phyloP scores from a whole-genome alignment of 768 basidiomycete genomes.

The Panaeolus papilionaceus region DNA sequence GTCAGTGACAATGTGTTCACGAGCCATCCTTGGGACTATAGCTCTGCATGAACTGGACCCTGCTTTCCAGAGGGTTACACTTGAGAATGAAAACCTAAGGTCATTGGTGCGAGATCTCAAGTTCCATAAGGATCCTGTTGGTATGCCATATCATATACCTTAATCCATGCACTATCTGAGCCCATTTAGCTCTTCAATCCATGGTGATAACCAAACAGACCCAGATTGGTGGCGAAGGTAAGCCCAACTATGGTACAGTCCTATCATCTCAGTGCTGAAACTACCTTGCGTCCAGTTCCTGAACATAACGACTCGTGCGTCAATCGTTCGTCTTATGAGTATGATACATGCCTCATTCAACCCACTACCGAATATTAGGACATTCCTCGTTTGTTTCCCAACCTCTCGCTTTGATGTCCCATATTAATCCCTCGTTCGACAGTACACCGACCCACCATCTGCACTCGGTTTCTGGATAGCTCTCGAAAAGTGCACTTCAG shows the following conservation, averaged over 20 bases:
- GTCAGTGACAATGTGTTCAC: background rate
- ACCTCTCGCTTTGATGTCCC: background rate
- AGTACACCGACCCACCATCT: conserved; percentile 92
- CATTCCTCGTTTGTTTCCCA: conserved; percentile 68
- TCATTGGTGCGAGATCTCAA: conserved; percentile 76
- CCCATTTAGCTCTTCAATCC: conserved; percentile 74
- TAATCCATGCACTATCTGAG: background rate
- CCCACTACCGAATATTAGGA: conserved; percentile 46
- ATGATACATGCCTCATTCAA: background rate
- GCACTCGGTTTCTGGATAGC: conserved; percentile 98
- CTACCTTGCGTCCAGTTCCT: conserved; percentile 57
- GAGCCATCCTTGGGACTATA: conserved; percentile 32
- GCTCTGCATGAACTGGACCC: conserved; percentile 89
- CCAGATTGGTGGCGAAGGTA: conserved; percentile 91
- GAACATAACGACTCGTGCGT: conserved; percentile 93
- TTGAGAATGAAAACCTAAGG: conserved; percentile 78
- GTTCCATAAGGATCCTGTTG: conserved; percentile 86
- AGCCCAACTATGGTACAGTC: conserved; percentile 20
- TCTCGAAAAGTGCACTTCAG: conserved; percentile 82
- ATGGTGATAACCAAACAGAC: conserved; percentile 98
- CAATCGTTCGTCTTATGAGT: background rate
- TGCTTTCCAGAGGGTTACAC: conserved; percentile 76
- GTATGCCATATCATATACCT: conserved; percentile 42
- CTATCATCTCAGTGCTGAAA: background rate
- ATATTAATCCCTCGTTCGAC: background rate